These are phyloP conservation scores for Ophioceras dolichostomum DNA, from an alignment of 2,329 filamentous ascomycete species.

Conservation along the genomic window DNA sequence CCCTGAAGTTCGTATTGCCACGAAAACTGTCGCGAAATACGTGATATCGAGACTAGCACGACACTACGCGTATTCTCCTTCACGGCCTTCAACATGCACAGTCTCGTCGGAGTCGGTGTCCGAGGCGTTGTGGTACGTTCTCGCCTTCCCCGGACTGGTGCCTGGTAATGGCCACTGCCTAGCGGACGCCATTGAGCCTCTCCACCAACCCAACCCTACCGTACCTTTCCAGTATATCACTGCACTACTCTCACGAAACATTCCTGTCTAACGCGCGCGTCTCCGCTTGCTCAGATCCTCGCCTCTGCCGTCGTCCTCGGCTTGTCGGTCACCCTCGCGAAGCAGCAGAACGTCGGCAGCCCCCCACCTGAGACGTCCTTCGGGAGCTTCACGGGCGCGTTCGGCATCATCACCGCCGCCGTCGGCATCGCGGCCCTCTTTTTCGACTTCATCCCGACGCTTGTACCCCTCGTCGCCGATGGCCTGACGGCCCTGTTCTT, in stretches of 20 bases:
- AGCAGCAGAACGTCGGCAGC: constrained; percentile 14
- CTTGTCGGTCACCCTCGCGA: constrained; percentile 17
- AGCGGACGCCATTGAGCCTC: too few species aligned
- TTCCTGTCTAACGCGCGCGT: too few species aligned
- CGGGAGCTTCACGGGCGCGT: constrained; percentile 18
- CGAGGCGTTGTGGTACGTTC: constrained; percentile 4
- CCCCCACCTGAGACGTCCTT: constrained; percentile 18
- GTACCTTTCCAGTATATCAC: too few species aligned
- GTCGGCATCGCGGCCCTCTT: constrained; percentile 15
- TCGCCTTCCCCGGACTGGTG: too few species aligned
- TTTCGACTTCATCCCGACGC: constrained; percentile 15
- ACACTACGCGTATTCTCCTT: too few species aligned
- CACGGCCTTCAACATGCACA: constrained; percentile 3
- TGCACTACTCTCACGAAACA: too few species aligned
- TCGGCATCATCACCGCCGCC: constrained; percentile 16
- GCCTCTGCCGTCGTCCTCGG: constrained; percentile 18
- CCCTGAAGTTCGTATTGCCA: too few species aligned
- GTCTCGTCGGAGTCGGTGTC: constrained; percentile 2
- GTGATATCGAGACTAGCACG: too few species aligned
- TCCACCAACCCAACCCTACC: too few species aligned
- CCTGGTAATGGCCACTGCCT: too few species aligned
- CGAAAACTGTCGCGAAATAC: too few species aligned
- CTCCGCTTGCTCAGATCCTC: too few species aligned
- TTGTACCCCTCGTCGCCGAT: constrained; percentile 14
- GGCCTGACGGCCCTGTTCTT: constrained; percentile 17